Percentiles rank a stretch among this genome's conserved stretches.
Conservation (phyloP, 169 alveolate genomes). For the Babesia caballi region DNA sequence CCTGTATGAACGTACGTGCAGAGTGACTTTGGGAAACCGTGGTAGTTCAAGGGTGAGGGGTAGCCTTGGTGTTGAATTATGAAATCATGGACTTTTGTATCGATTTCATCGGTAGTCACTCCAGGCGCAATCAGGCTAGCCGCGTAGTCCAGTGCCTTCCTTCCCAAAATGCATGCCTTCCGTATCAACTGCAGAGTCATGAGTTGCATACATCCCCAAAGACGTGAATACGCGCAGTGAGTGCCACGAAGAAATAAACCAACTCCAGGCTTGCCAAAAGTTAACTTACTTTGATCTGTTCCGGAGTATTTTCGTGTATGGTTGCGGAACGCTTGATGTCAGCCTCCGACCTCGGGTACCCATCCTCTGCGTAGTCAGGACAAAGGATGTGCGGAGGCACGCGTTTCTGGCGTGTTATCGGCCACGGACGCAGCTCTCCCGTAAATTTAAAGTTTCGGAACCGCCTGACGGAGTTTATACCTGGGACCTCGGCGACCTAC, state of each 20-base stretch:
- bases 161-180: conserved; percentile 87
- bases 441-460: conserved; percentile 82
- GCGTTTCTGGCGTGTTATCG: conserved; percentile 79
- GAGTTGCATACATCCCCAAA: no score
- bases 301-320: conserved; percentile 80
- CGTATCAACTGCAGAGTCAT: conserved; percentile 65
- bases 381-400: conserved; percentile 91
- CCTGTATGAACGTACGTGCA: conserved; percentile 81
- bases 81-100: conserved; percentile 90
- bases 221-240: background rate
- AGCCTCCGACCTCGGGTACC: conserved; percentile 88
- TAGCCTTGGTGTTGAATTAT: conserved; percentile 91
- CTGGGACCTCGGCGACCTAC: conserved; percentile 1
- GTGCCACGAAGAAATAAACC: no score
- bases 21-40: conserved; percentile 93
- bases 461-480: conserved; percentile 41
- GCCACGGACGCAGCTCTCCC: conserved; percentile 93
- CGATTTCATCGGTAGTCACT: conserved; percentile 95
- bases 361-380: conserved; percentile 96
- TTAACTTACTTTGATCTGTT: conserved; percentile 80
- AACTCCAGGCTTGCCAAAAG: background rate
- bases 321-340: conserved; percentile 67
- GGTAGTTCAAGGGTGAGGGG: conserved; percentile 97
- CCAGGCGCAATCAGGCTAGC: conserved; percentile 91
- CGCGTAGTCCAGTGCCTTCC: conserved; percentile 92